Evolutionary conservation across 164 flowering plant species (phyloP).

Genomic region (Sedum album): DNA sequence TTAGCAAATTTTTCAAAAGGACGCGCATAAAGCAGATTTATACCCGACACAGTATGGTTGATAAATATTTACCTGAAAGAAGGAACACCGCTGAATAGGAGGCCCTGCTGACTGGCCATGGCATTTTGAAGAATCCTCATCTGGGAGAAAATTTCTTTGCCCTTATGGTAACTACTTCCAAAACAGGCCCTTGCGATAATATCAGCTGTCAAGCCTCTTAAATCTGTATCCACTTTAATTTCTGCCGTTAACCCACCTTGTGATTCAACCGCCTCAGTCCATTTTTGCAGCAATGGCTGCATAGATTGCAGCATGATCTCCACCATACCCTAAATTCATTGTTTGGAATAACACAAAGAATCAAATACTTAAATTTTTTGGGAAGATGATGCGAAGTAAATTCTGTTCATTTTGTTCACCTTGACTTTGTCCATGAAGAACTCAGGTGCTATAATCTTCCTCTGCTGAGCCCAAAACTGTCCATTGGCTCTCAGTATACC

Average conservation of each 20-base stretch:
- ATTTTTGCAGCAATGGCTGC: constrained; percentile 22
- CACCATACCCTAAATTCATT: constrained; percentile 33
- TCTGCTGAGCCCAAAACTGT: constrained; percentile 38
- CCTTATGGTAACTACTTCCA: constrained; percentile 37
- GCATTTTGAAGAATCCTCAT: constrained; percentile 35
- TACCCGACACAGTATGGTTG: neutral
- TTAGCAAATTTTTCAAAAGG: neutral
- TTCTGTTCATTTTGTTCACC: constrained; percentile 20
- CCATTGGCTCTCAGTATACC: constrained; percentile 49
- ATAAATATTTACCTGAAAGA: constrained; percentile 27
- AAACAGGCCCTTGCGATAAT: constrained; percentile 51
- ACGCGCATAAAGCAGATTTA: neutral
- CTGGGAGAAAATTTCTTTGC: constrained; percentile 42
- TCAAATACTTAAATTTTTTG: neutral
- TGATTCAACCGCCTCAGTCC: constrained; percentile 28
- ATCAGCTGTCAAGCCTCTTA: constrained; percentile 39
- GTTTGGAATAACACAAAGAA: neutral
- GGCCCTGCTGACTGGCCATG: constrained; percentile 20
- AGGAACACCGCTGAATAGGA: constrained; percentile 28
- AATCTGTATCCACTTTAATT: constrained; percentile 34
- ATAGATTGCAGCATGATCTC: constrained; percentile 41
- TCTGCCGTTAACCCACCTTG: constrained; percentile 27
- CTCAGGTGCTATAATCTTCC: constrained; percentile 47
- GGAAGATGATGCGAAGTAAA: neutral
- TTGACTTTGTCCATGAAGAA: constrained; percentile 52